Conservation (phyloP, 2,329 filamentous ascomycete genomes). For the Penicillium sp. region DNA sequence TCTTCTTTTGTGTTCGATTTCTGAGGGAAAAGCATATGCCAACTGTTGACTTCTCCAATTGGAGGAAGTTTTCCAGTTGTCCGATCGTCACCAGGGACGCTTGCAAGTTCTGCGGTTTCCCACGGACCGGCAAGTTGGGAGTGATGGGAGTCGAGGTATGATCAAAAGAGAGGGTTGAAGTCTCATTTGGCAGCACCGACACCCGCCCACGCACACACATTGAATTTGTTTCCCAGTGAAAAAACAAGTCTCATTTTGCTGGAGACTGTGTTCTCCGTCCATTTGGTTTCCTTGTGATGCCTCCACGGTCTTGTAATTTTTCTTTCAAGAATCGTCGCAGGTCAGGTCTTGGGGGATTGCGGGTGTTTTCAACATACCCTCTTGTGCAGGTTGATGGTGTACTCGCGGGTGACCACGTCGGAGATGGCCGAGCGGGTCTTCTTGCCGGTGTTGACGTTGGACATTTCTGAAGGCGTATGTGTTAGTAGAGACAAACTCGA, state of each 20-base stretch:
- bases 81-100: slow-evolving; percentile 8
- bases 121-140: slow-evolving; percentile 4
- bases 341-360: slow-evolving; percentile 17
- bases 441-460: slow-evolving; percentile 68
- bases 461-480: slow-evolving; percentile 60
- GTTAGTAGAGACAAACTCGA: slow-evolving; percentile 12
- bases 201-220: slow-evolving; percentile 21
- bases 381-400: slow-evolving; percentile 99
- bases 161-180: slow-evolving; percentile 10
- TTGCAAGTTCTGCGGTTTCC: slow-evolving; percentile 18
- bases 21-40: slow-evolving; percentile 7
- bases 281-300: slow-evolving; percentile 19
- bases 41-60: slow-evolving; percentile 7
- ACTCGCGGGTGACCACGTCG: slow-evolving; percentile 99
- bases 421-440: slow-evolving; percentile 91
- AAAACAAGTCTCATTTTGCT: slow-evolving; percentile 24
- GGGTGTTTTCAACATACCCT: slow-evolving; percentile 71
- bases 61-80: slow-evolving; percentile 8
- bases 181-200: slow-evolving; percentile 7
- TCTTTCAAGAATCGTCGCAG: slow-evolving; percentile 27
- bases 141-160: slow-evolving; percentile 4
- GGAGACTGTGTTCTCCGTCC: slow-evolving; percentile 40
- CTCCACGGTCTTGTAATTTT: slow-evolving; percentile 20
- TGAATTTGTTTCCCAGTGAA: slow-evolving; percentile 2
- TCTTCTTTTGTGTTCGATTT: slow-evolving; percentile 38